Evolutionary conservation across 2,329 filamentous ascomycete genomes (phyloP).

Genomic region (Xylariaceae sp.): DNA sequence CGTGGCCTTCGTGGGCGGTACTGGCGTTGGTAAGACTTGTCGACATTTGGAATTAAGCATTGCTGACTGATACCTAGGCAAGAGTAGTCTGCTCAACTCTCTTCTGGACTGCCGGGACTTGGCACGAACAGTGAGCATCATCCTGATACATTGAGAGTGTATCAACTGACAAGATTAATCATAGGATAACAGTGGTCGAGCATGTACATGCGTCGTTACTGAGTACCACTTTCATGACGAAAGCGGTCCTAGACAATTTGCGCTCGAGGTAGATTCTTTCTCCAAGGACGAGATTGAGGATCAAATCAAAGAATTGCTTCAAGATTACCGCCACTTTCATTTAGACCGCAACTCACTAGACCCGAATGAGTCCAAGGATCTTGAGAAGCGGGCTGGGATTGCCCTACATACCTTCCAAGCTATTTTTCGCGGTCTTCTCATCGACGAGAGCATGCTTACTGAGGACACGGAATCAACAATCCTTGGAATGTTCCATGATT

Average conservation of each 20-base stretch:
- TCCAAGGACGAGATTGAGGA: conserved; percentile 30
- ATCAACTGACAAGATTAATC: neutral
- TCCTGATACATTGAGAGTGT: neutral
- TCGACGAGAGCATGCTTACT: conserved; percentile 21
- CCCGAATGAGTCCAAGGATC: conserved; percentile 21
- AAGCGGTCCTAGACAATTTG: conserved; percentile 25
- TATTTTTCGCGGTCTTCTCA: conserved; percentile 34
- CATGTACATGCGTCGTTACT: conserved; percentile 47
- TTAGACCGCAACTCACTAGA: conserved; percentile 23
- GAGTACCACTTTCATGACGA: conserved; percentile 41
- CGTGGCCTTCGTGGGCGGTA: conserved; percentile 47
- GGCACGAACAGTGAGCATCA: conserved; percentile 40
- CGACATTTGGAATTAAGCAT: neutral
- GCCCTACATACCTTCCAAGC: conserved; percentile 37
- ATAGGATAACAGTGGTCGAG: conserved; percentile 42
- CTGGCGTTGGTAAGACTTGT: conserved; percentile 39
- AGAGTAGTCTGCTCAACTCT: conserved; percentile 48
- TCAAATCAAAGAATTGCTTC: conserved; percentile 37
- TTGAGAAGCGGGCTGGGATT: conserved; percentile 32
- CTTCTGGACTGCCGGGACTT: conserved; percentile 40
- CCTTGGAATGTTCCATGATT: conserved; percentile 22
- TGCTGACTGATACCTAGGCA: conserved; percentile 32
- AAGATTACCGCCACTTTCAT: conserved; percentile 37
- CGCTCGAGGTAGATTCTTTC: conserved; percentile 36
- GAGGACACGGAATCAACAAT: conserved; percentile 11